phyloP scores from a whole-genome alignment of 345 rosid species.

The Pugionium cornutum region DNA sequence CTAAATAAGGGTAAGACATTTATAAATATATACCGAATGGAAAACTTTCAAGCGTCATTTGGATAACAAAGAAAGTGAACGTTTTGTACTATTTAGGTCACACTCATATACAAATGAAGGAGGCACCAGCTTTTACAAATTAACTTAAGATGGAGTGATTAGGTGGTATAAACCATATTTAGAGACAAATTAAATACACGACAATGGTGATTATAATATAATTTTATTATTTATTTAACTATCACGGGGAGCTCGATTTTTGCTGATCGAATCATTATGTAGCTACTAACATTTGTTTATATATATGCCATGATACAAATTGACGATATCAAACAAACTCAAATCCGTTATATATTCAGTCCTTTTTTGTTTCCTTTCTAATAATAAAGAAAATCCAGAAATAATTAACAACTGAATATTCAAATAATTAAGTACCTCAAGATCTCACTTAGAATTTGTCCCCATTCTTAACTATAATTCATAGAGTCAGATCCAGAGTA shows the following conservation, averaged over 20 bases:
- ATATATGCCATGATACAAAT: constrained; percentile 31
- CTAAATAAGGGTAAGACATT: neutral
- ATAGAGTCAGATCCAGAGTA: constrained; percentile 97
- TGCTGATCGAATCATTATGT: constrained; percentile 23
- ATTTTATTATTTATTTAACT: too few species aligned
- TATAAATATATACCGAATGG: neutral
- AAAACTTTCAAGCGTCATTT: neutral
- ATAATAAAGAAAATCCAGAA: constrained; percentile 20
- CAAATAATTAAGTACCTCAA: constrained; percentile 69
- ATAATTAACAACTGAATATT: constrained; percentile 32
- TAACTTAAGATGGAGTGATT: too few species aligned
- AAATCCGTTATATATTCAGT: constrained; percentile 33
- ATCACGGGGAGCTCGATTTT: too few species aligned
- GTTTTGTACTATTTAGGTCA: neutral
- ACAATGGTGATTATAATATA: too few species aligned
- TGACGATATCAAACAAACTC: constrained; percentile 39
- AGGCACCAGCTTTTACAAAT: neutral
- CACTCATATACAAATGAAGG: constrained; percentile 1
- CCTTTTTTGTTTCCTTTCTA: constrained; percentile 36
- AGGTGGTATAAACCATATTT: too few species aligned
- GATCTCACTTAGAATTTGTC: constrained; percentile 90
- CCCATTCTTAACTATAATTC: constrained; percentile 49
- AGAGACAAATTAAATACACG: too few species aligned
- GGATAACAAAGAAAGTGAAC: neutral
- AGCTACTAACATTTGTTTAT: constrained; percentile 27